Conservation (phyloP, 2,329 filamentous ascomycete genomes). For the Paecilomyces sp. region DNA sequence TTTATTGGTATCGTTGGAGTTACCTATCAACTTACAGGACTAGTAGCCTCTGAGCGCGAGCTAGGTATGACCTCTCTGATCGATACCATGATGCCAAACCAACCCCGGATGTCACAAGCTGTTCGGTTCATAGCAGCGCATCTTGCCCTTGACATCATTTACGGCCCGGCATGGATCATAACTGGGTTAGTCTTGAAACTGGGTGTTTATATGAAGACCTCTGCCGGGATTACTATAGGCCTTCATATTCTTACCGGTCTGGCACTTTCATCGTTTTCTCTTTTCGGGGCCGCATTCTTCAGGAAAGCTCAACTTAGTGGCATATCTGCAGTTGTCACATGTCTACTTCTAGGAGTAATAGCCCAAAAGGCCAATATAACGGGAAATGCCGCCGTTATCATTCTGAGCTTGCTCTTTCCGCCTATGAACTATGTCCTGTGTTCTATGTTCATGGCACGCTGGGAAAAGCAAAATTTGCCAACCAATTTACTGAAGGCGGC, state of each 20-base stretch:
- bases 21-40: slow-evolving; percentile 78
- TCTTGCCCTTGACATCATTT: slow-evolving; percentile 70
- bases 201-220: slow-evolving; percentile 61
- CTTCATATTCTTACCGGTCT: slow-evolving; percentile 72
- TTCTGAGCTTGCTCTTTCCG: slow-evolving; percentile 71
- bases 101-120: slow-evolving; percentile 68
- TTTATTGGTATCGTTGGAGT: slow-evolving; percentile 74
- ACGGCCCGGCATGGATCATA: slow-evolving; percentile 75
- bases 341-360: slow-evolving; percentile 70
- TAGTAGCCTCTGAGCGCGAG: slow-evolving; percentile 80
- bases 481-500: slow-evolving; percentile 57
- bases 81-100: slow-evolving; percentile 84
- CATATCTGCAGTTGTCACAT: slow-evolving; percentile 66
- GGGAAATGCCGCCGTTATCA: slow-evolving; percentile 56
- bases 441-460: slow-evolving; percentile 67
- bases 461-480: slow-evolving; percentile 55
- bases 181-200: slow-evolving; percentile 58
- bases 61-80: slow-evolving; percentile 80
- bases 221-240: slow-evolving; percentile 58
- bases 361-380: slow-evolving; percentile 63
- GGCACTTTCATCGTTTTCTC: slow-evolving; percentile 69
- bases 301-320: slow-evolving; percentile 81
- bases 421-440: slow-evolving; percentile 87
- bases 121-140: slow-evolving; percentile 74
- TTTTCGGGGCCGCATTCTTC: slow-evolving; percentile 78